Evolutionary conservation across 2,329 filamentous ascomycete genomes (phyloP).

Genomic region (Clarireedia paspali): DNA sequence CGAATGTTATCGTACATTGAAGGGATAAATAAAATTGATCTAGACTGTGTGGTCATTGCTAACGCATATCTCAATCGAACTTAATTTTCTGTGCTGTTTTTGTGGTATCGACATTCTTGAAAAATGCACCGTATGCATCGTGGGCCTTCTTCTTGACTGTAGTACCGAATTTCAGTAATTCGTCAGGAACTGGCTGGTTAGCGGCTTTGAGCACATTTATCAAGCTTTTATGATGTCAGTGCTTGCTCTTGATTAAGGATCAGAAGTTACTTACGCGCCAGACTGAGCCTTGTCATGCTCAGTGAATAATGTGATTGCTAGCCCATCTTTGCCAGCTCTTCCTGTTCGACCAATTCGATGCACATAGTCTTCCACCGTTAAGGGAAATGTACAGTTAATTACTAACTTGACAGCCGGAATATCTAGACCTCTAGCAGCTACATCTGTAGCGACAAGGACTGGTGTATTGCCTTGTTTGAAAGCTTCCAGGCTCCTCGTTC

Average conservation of each 20-base stretch:
- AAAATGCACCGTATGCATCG: conserved; percentile 90
- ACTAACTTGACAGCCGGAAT: conserved; percentile 94
- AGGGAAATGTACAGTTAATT: conserved; percentile 71
- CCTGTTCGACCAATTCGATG: conserved; percentile 95
- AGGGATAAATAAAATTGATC: conserved; percentile 19
- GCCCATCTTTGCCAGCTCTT: conserved; percentile 79
- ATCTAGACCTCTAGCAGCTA: conserved; percentile 87
- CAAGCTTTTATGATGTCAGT: conserved; percentile 43
- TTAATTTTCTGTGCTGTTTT: conserved; percentile 87
- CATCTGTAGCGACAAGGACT: conserved; percentile 89
- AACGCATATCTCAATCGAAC: conserved; percentile 54
- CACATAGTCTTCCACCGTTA: conserved; percentile 96
- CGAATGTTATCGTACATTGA: conserved; percentile 41
- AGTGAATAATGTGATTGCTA: conserved; percentile 90
- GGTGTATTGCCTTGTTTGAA: conserved; percentile 83
- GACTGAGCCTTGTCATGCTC: conserved; percentile 89
- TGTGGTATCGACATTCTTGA: conserved; percentile 78
- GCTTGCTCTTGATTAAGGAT: too few relatives aligned
- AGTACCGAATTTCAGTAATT: conserved; percentile 88
- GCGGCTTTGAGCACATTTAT: conserved; percentile 95
- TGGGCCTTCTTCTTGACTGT: conserved; percentile 99
- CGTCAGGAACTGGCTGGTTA: conserved; percentile 82
- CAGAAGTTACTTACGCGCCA: conserved; percentile 61
- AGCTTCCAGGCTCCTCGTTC: conserved; percentile 76
- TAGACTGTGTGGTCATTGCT: not conserved